Base-by-base conservation (phyloP, 345 rosid species). In the Viola odorata region DNA sequence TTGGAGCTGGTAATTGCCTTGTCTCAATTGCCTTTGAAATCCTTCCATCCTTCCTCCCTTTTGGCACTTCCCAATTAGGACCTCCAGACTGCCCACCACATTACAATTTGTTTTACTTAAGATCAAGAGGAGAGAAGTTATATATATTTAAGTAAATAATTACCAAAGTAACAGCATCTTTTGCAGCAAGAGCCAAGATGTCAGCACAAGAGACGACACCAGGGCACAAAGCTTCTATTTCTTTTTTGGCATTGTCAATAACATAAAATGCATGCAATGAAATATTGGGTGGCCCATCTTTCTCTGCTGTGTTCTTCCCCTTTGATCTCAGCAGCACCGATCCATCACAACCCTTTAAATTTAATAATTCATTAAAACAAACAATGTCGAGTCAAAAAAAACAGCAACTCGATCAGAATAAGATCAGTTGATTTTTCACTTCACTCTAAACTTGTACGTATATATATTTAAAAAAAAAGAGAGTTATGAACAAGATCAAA, bases 131-230 rank as follows among this genome's bases (percentile, higher is more conserved):
- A 6, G 45, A 7, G 45, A 11, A 6, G 3, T 11, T 42, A 42
- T 42, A 42, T 42, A 42, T 42, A 42, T 42, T 7, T 11, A 42
- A 11, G 45, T 9, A 47, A 47, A 48, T 10, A 39, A 74, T 77
- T 74, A 89, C 96, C 80, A 89, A 73, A 64, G 78, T 67, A 6
- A 89, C 96, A 0, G 96, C 98, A 40, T 89, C 90, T 7, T 88
- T 81, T n/a, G 96, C 91, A 42, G 94, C 88, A 0, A 87, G 78
- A 55, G 98, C 88, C 72, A 92, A 61, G 58, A 92, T 85, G 61
- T 89, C 96, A 12, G 96, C 96, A 67, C 98, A 89, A 53, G 98
- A 92, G 62, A 92, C 91, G 0, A 84, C 77, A 12, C 91, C 88
- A 0, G 91, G 96, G 65, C 96, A 89, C 64, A 62, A n/a, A 13